Base-by-base conservation (phyloP, 192 early-diverging fungal species). In the Rhizophagus clarus region DNA sequence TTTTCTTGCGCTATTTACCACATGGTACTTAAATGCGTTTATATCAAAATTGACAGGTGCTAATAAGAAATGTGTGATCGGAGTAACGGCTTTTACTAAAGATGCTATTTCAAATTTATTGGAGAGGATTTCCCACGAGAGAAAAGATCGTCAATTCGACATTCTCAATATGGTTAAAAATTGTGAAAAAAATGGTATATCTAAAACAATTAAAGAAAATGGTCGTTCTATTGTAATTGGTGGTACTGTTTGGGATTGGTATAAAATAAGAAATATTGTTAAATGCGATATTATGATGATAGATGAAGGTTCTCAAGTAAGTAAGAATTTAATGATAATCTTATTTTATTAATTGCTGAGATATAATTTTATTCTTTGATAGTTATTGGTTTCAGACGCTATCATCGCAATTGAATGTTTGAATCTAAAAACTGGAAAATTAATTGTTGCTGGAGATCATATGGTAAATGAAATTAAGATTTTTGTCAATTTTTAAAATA, bases 31-130 rank as follows among this genome's bases (percentile, higher is more conserved):
- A 24, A 81, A 77, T n/a, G 67, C 85, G 24, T 10, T 88, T 12
- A 32, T 63, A 17, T 71, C 79, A 26, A 12, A 82, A 14, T 61
- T 69, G 4, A 34, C 31, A 26, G 82, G 82, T 49, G 80, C 75
- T 12, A 79, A 79, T 71, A 82, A 80, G 62, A 68, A 84, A 61
- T 80, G 84, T 49, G 78, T 85, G 8, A 87, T 89, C 71, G 86
- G 85, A 17, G n/a, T 89, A 26, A 86, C 88, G 20, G 88, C 88
- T 10, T 87, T 84, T n/a, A 87, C 88, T 4, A 82, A 85, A 42
- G 72, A 82, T 5, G 86, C 88, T 5, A 87, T 89, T 72, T 37
- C 79, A 34, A 85, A 87, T 47, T 64, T 89, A 26, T 75, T 86
- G 20, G 45, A 62, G 5, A 83, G 85, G 17, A 80, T 89, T 63